Percentiles rank a stretch among this genome's conserved stretches.
phyloP scores from a whole-genome alignment of 106 monocot species.

The Acorus calamus region DNA sequence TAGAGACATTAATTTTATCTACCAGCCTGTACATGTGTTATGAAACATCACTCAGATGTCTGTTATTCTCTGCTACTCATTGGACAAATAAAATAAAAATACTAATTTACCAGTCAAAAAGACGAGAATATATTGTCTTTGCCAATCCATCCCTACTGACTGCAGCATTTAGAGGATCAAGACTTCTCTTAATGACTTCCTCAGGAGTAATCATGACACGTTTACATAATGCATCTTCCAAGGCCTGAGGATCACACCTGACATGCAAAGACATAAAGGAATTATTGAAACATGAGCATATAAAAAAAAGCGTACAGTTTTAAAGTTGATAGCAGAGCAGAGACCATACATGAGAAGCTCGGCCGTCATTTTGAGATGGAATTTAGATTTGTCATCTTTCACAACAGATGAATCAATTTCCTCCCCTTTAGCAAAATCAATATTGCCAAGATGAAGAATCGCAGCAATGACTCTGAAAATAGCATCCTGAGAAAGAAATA shows the following conservation, averaged over 20 bases:
- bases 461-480: slow-evolving; percentile 98
- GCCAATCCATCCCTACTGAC: slow-evolving; percentile 94
- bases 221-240: slow-evolving; percentile 93
- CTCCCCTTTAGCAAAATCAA: slow-evolving; percentile 84
- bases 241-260: slow-evolving; percentile 79
- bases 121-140: slow-evolving; percentile 85
- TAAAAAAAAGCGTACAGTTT: neutral
- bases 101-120: slow-evolving; percentile 88
- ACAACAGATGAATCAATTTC: slow-evolving; percentile 90
- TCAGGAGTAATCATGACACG: slow-evolving; percentile 98
- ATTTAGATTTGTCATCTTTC: slow-evolving; percentile 91
- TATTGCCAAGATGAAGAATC: slow-evolving; percentile 94
- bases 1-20: slow-evolving; percentile 90
- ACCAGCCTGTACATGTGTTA: slow-evolving; percentile 54
- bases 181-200: slow-evolving; percentile 87
- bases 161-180: slow-evolving; percentile 74
- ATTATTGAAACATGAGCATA: neutral
- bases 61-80: no score
- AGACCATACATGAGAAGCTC: slow-evolving; percentile 78
- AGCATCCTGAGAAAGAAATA: slow-evolving; percentile 56
- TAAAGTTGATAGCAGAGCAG: neutral
- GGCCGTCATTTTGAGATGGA: slow-evolving; percentile 81
- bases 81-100: neutral
- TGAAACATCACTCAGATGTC: no score
- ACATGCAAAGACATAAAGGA: slow-evolving; percentile 8